Percentiles rank a stretch among this genome's conserved stretches.
Evolutionary conservation across 2,329 filamentous ascomycete species (phyloP).

Genomic region (Tolypocladium guangdongense): DNA sequence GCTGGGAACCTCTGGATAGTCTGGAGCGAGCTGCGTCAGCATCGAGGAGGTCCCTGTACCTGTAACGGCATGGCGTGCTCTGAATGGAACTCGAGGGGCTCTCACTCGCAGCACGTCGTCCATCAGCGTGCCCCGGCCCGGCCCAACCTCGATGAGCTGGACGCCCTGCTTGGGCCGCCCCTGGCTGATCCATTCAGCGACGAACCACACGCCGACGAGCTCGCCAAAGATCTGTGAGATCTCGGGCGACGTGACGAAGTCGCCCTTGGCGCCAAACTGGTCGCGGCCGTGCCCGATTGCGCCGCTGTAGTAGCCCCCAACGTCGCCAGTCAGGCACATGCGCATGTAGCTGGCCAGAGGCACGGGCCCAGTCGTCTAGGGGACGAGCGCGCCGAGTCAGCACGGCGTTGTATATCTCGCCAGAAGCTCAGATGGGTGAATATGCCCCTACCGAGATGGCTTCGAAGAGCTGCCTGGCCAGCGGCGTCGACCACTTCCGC

Average conservation of each 20-base stretch:
- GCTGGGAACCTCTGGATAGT: slow-evolving; percentile 75
- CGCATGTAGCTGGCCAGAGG: slow-evolving; percentile 95
- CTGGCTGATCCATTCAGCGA: slow-evolving; percentile 94
- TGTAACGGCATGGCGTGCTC: too few relatives aligned
- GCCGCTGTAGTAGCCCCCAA: slow-evolving; percentile 89
- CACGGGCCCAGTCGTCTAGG: slow-evolving; percentile 70
- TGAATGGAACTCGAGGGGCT: not conserved
- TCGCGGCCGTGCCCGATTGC: slow-evolving; percentile 58
- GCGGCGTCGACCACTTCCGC: slow-evolving; percentile 79
- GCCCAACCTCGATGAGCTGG: slow-evolving; percentile 87
- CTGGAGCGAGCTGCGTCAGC: slow-evolving; percentile 28
- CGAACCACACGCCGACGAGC: slow-evolving; percentile 85
- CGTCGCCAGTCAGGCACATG: slow-evolving; percentile 86
- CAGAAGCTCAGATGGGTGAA: not conserved
- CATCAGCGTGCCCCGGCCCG: slow-evolving; percentile 92
- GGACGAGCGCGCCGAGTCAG: not conserved
- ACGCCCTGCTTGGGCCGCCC: slow-evolving; percentile 63
- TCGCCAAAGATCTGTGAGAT: slow-evolving; percentile 97
- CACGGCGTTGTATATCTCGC: not conserved
- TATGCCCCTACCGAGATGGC: slow-evolving; percentile 63
- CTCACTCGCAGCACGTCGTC: slow-evolving; percentile 84
- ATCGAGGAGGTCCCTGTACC: slow-evolving; percentile 2
- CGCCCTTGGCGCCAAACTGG: slow-evolving; percentile 85
- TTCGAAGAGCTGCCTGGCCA: slow-evolving; percentile 77
- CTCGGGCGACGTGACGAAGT: slow-evolving; percentile 95